These are phyloP conservation scores for Zygosaccharomyces siamensis DNA, from an alignment of 805 yeast species.

Conservation along the genomic window DNA sequence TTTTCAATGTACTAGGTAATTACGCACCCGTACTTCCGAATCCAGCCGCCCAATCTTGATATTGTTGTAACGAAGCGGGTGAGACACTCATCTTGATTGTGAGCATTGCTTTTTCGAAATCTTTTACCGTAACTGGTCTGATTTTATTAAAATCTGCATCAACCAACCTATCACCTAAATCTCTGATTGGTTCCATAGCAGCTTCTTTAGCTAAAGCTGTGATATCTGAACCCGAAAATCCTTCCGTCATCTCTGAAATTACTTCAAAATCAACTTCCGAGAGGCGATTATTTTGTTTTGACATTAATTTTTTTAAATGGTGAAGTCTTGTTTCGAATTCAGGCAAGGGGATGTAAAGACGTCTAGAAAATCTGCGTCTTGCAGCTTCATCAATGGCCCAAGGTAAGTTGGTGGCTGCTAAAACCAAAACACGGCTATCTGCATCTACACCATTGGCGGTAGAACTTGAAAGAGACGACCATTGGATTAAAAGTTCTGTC, in stretches of 20 bases:
- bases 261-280: conserved; percentile 56
- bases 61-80: conserved; percentile 66
- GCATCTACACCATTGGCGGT: conserved; percentile 55
- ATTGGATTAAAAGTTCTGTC: conserved; percentile 89
- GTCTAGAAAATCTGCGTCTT: conserved; percentile 82
- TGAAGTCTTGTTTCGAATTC: conserved; percentile 74
- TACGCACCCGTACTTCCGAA: conserved; percentile 85
- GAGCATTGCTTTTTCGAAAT: conserved; percentile 68
- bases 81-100: conserved; percentile 88
- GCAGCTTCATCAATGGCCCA: conserved; percentile 99
- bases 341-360: conserved; percentile 93
- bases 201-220: conserved; percentile 96
- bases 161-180: conserved; percentile 79
- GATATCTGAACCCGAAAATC: conserved; percentile 88
- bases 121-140: conserved; percentile 69
- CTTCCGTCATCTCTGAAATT: conserved; percentile 66
- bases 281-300: conserved; percentile 63
- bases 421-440: conserved; percentile 68
- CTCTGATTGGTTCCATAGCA: conserved; percentile 94
- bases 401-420: conserved; percentile 94
- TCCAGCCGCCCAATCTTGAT: conserved; percentile 83
- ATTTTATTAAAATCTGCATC: conserved; percentile 67
- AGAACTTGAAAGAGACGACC: conserved; percentile 90
- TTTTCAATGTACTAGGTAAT: too few species aligned
- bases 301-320: conserved; percentile 65